Evolutionary conservation across 2,329 filamentous ascomycete species (phyloP), one percentile per base, ranked within the genome.

Genomic region (Mariannaea sp.): DNA sequence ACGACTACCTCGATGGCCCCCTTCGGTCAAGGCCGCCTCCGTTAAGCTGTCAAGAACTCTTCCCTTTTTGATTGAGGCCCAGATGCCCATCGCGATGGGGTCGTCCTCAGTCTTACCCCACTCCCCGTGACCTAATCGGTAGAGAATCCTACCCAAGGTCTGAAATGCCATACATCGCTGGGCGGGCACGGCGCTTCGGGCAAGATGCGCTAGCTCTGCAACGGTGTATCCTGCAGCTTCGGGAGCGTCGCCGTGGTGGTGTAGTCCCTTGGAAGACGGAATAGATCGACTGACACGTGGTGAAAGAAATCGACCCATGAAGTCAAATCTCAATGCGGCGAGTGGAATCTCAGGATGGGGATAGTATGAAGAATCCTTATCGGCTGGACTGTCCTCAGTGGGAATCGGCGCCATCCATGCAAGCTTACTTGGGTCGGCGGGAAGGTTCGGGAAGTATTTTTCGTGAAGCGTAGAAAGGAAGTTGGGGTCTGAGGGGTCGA

Each of bases 161-260:
- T 96, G 93, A 72, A 91, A 97, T 0, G 94, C 91, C 57, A 97
- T 82, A 67, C 94, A 97, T 9, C 93, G 78, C 75, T 99, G 94
- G 1, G 89, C 87, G 0, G 94, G 84, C 16, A 96, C 90, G 0
- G 86, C 85, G 49, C 90, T 95, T 27, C 93, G 82, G 4, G 90
- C 86, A 2, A 97, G 80, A 26, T 88, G 84, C 1, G 91, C 87
- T 1, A 99, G 79, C 72, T 99, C 94, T 0, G 86, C 84, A 24
- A 99, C 83, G 0, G 94, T 97, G 73, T 99, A 99, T 0, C 94
- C 94, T 0, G 94, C 94, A 1, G 92, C 90, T 71, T 96, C 91
- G 13, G 94, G 94, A 1, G 93, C 92, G 53, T 92, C 85, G 58
- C 89, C 92, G 70, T 99, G 94, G 71, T 99, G 93, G 71, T 99